Base-by-base conservation (phyloP, 352 stramenopile species). In the Pythium periplocum region DNA sequence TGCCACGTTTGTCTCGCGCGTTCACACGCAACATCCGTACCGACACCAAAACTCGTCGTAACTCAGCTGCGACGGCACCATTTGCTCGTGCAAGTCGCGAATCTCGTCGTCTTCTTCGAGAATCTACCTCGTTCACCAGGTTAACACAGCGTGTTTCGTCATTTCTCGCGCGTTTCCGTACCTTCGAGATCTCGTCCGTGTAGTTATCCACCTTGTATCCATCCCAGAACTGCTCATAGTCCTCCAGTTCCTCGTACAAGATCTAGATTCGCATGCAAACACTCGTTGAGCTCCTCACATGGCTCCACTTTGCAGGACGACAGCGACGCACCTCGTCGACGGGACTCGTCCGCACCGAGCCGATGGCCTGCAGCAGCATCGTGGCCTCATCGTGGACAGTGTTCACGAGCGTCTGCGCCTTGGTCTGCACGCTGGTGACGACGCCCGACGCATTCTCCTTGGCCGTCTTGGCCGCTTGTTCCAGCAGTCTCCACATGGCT, bases 41-140 rank as follows among this genome's bases (percentile, higher is more conserved):
- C 83, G 73, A 51, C 73, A 68, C 83, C 83, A 94, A 50, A 94
- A 94, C 64, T 94, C 83, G 51, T 90, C 79, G 53, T 88, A 85
- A 48, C 68, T 84, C 43, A 94, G 52, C 43, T 90, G 70, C 48
- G 87, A 61, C 4, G 83, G 83, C 41, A 94, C 83, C 49, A 94
- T 62, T 47, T 75, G 57, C 49, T 88, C 78, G 35, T 91, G 78
- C 45, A 92, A 59, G 34, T 71, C 62, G 0, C 66, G 57, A 7
- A 92, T 74, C 39, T 82, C 69, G 8, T 68, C 65, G 45, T 91
- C 62, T 31, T 71, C 61, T 45, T 78, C 69, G 48, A 90, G 48
- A 2, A 80, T 73, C 61, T 78, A 49, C 7, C 26, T 9, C 7
- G 12, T 42, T 8, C 38, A 42, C 7, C 7, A 42, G 12, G 12